These are phyloP conservation scores for Iberis pinnata DNA, from an alignment of 345 rosid genomes.

Conservation along the genomic window DNA sequence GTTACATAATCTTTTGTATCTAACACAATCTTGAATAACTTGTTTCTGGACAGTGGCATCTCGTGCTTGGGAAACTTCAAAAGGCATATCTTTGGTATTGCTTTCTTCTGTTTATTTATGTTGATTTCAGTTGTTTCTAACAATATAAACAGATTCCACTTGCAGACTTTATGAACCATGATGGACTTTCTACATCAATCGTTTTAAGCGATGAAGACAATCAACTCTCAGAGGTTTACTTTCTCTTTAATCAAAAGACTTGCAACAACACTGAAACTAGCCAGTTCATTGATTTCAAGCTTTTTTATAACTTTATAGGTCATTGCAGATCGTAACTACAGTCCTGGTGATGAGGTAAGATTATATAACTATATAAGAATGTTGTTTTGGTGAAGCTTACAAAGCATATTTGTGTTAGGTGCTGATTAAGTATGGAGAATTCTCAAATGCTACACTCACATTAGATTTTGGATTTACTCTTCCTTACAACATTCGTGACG, in stretches of 20 bases:
- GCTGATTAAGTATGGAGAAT: conserved; percentile 60
- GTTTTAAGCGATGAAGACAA: conserved; percentile 54
- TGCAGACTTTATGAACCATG: conserved; percentile 88
- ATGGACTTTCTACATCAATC: conserved; percentile 59
- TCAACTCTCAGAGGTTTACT: conserved; percentile 58
- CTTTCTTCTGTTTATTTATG: conserved; percentile 4
- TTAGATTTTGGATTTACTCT: conserved; percentile 77
- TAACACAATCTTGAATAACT: conserved; percentile 22
- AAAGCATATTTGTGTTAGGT: conserved; percentile 38
- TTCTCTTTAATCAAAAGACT: neutral
- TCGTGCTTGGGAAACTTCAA: conserved; percentile 73
- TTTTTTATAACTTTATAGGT: conserved; percentile 42
- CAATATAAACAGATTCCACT: conserved; percentile 62
- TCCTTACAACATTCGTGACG: conserved; percentile 57
- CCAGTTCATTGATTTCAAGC: conserved; percentile 7
- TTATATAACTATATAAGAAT: too few relatives aligned
- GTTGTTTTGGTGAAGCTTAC: conserved; percentile 6
- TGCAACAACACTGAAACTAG: conserved; percentile 2
- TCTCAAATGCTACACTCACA: conserved; percentile 66
- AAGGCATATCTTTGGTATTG: conserved; percentile 67
- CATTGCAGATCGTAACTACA: conserved; percentile 60
- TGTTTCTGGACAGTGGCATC: conserved; percentile 61
- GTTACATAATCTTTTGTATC: neutral
- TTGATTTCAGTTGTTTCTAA: conserved; percentile 24
- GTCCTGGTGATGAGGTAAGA: conserved; percentile 72